Conservation (phyloP, 192 early-diverging fungal genomes). For the Entomortierella parvispora region DNA sequence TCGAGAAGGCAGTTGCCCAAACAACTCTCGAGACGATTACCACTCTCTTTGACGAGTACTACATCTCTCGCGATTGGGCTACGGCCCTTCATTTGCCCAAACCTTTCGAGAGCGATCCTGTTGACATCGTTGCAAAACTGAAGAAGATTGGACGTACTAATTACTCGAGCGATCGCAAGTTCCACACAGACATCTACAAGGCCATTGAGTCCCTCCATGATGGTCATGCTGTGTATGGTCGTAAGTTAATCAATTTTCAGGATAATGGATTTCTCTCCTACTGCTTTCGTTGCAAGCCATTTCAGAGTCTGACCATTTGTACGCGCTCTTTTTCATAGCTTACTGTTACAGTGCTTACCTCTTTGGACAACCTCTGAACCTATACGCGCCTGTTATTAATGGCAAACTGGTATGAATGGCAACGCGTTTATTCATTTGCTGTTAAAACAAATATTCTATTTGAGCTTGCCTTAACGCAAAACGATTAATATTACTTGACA, state of each 20-base stretch:
- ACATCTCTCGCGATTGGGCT: conserved; percentile 18
- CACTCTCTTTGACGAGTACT: conserved; percentile 4
- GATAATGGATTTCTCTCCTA: too few species aligned
- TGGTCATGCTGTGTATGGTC: conserved; percentile 13
- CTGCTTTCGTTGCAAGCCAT: background rate
- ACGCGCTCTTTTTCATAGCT: background rate
- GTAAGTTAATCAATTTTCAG: conserved; percentile 8
- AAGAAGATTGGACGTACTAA: conserved; percentile 7
- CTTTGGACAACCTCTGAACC: background rate
- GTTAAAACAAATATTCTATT: too few species aligned
- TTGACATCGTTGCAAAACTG: conserved; percentile 10
- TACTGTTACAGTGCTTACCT: background rate
- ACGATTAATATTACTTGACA: too few species aligned
- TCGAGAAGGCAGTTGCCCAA: too few species aligned
- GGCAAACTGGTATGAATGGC: conserved; percentile 10
- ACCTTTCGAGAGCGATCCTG: conserved; percentile 10
- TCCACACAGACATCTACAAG: conserved; percentile 1
- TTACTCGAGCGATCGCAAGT: conserved; percentile 11
- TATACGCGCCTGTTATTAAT: conserved; percentile 23
- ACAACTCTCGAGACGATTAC: too few species aligned
- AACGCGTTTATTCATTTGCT: background rate
- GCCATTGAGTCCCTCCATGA: conserved; percentile 8
- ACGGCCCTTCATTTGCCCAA: conserved; percentile 1
- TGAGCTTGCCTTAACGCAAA: too few species aligned
- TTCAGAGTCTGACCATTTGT: background rate